Conservation (phyloP, 2,329 filamentous ascomycete genomes). For the Colletotrichum neosansevieriae region DNA sequence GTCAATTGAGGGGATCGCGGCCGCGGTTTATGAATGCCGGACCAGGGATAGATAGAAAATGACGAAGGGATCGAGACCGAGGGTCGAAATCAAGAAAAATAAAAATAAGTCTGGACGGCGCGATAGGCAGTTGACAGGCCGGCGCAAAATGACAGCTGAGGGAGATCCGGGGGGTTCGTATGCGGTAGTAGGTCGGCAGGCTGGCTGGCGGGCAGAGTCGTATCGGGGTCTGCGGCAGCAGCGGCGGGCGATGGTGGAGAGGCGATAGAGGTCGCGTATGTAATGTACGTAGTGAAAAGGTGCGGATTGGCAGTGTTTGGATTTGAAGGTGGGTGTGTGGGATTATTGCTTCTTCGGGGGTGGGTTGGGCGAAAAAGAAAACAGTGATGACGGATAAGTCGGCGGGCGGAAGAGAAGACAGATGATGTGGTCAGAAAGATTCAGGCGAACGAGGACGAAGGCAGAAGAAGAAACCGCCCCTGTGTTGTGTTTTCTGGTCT, state of each 20-base stretch:
- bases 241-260: slow-evolving; percentile 8
- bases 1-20: slow-evolving; percentile 22
- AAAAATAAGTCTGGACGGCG: background rate
- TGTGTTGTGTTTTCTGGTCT: background rate
- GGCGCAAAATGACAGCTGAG: slow-evolving; percentile 3
- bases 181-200: slow-evolving; percentile 17
- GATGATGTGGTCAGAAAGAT: slow-evolving; percentile 14
- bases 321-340: slow-evolving; percentile 19
- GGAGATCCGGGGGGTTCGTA: slow-evolving; percentile 29
- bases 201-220: slow-evolving; percentile 16
- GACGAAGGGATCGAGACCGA: background rate
- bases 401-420: slow-evolving; percentile 1
- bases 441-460: slow-evolving; percentile 15
- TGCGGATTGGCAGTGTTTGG: background rate
- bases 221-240: slow-evolving; percentile 25
- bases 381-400: background rate
- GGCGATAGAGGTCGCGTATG: slow-evolving; percentile 3
- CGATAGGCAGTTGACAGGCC: background rate
- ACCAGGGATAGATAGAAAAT: background rate
- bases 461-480: slow-evolving; percentile 5
- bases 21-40: background rate
- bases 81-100: slow-evolving; percentile 1
- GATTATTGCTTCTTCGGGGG: slow-evolving; percentile 17
- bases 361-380: slow-evolving; percentile 7
- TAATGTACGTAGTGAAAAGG: background rate